Evolutionary conservation across 164 flowering plant genomes (phyloP), one percentile per base, ranked within the genome.

Genomic region (Paratinospora sagittata): DNA sequence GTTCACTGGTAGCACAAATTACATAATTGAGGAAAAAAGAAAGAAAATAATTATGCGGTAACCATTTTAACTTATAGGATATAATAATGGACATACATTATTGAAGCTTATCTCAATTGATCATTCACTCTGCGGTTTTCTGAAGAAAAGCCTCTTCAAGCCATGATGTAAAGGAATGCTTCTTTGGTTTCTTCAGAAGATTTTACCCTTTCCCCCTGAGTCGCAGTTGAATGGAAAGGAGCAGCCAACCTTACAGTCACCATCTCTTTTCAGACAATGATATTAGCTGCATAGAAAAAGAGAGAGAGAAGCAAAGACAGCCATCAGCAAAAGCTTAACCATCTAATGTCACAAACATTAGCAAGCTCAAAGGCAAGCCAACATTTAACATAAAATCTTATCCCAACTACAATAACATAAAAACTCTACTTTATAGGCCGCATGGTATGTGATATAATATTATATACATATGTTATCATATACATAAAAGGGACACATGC

Each of bases 221-320:
- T 61, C 16, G 12, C 6, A 24, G 34, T 34, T n/a, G 71, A 27
- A 33, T 21, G 27, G 11, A 30, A 69, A 55, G 63, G 21, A 69
- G 6, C 63, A 69, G 71, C 70, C 58, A 27, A 14, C 17, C 19
- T 45, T 55, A 69, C 43, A 49, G 17, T 34, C 70, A 77, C 84
- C 88, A 81, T 37, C 78, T 81, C 76, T 83, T 86, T 80, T 78
- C 86, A 9, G 88, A 86, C 69, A 85, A 76, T 64, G 88, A 86
- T 49, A 83, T 78, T 27, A 85, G 86, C 92, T 88, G 90, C 63
- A 19, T 2, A 68, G 10, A 39, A 73, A 61, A 70, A 71, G 16
- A 62, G 3, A 24, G n/a, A 49, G 8, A 68, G n/a, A 52, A 8
- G 52, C 43, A 14, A 27, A 26, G 2, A 30, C 3, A 30, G 34